phyloP scores from a whole-genome alignment of 345 rosid genomes.

The Salix exigua region DNA sequence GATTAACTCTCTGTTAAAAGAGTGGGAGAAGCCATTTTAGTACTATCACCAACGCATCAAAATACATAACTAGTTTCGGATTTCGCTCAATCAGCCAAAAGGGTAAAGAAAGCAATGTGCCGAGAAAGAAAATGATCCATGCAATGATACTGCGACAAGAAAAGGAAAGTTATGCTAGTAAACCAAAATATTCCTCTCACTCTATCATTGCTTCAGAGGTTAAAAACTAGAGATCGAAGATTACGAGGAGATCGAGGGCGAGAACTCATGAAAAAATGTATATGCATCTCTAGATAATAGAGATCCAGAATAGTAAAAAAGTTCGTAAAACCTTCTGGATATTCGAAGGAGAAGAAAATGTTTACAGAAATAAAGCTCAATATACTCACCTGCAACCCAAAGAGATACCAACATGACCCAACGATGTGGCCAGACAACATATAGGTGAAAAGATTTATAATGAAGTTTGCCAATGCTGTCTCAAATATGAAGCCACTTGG shows the following conservation, averaged over 20 bases:
- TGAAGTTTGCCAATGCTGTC: constrained; percentile 83
- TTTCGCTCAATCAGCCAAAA: background rate
- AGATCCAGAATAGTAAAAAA: background rate
- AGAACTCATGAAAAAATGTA: background rate
- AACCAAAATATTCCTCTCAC: background rate
- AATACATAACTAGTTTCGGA: background rate
- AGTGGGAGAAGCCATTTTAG: background rate
- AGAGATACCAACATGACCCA: constrained; percentile 86
- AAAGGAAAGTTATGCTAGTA: background rate
- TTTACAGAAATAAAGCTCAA: background rate
- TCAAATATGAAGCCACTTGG: constrained; percentile 73
- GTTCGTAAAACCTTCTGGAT: background rate
- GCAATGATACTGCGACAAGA: background rate
- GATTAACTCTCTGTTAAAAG: constrained; percentile 71
- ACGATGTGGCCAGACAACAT: constrained; percentile 69
- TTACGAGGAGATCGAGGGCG: background rate
- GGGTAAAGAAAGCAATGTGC: background rate
- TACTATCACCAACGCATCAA: background rate
- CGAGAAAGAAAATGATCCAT: background rate
- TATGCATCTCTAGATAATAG: background rate
- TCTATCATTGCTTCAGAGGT: background rate
- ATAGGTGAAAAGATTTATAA: constrained; percentile 74
- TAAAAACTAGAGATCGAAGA: background rate
- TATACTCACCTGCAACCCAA: constrained; percentile 66
- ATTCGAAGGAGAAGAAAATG: background rate